These are phyloP conservation scores for Fallopia convolvulus DNA, from an alignment of 148 eudicot genomes.

Conservation along the genomic window DNA sequence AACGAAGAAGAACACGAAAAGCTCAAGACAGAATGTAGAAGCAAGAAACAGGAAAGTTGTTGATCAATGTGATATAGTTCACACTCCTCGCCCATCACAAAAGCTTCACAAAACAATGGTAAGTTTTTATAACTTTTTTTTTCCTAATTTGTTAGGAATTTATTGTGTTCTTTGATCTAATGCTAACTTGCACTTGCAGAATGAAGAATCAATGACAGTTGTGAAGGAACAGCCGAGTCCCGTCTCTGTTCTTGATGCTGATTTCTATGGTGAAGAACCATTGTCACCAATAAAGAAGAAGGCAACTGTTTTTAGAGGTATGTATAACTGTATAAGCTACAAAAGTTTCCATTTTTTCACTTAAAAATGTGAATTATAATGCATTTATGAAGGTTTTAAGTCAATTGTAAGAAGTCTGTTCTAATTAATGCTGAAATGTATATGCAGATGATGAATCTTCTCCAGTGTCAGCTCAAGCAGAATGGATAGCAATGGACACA, in stretches of 20 bases:
- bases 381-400: too few species aligned
- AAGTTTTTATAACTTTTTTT: background rate
- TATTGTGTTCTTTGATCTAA: background rate
- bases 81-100: slow-evolving; percentile 1
- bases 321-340: background rate
- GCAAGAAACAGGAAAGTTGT: background rate
- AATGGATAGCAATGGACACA: slow-evolving; percentile 27
- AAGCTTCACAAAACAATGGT: background rate
- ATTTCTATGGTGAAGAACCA: slow-evolving; percentile 55
- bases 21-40: slow-evolving; percentile 14
- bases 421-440: slow-evolving; percentile 1
- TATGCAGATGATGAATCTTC: slow-evolving; percentile 35
- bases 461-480: slow-evolving; percentile 26
- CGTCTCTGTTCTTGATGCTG: slow-evolving; percentile 67
- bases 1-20: slow-evolving; percentile 20
- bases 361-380: too few species aligned
- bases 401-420: background rate
- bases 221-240: slow-evolving; percentile 84
- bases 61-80: slow-evolving; percentile 3
- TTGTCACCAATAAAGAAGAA: slow-evolving; percentile 72
- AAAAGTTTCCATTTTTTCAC: background rate
- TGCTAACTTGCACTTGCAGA: slow-evolving; percentile 23
- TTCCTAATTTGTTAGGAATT: background rate
- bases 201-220: slow-evolving; percentile 27
- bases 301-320: slow-evolving; percentile 47